Evolutionary conservation across 2,329 filamentous ascomycete genomes (phyloP), one percentile per base, ranked within the genome.

Genomic region (Aspergillus proliferans): DNA sequence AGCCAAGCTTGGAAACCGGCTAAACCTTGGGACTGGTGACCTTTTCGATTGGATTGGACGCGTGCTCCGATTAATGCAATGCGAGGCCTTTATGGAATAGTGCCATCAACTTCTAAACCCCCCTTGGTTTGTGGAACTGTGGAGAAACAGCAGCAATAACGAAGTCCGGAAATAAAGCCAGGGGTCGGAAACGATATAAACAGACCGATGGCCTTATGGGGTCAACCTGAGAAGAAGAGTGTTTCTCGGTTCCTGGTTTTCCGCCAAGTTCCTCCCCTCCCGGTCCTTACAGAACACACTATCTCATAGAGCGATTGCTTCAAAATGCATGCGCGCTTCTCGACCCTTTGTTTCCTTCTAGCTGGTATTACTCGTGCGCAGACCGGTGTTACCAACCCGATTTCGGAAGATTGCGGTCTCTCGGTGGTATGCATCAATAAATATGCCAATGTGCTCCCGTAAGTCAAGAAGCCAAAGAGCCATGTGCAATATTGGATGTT

Each of bases 381-480:
- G 47, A 55, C 53, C 1, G 63, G 65, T 18, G 54, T 60, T 22
- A 58, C 55, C n/a, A 45, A 45, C 15, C 64, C 65, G 4, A 51
- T 69, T 21, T 62, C 60, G n/a, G 54, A 64, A 48, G 24, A 51
- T 6, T 68, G 65, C 49, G 59, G 57, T 22, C 53, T 52, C 18
- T 64, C 61, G 42, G 58, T 71, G 18, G 62, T 69, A 39, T 72
- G 69, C 50, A 54, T 73, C 41, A 66, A 71, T 38, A 63, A 61
- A 50, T 72, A 71, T 60, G 69, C 52, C 8, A 57, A 56, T 54
- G 52, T 57, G 7, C 47, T 57, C 14, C 50, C 55, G 53, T 64
- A 50, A 52, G 61, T 47, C 15, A 4, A 30, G 7, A 22, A 21
- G 4, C 15, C 18, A 15, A 38, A 18, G 34, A 38, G n/a, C 12